A percentile compares a stretch with the other conserved stretches of the same genome.
Conservation (phyloP, 139 green algal species). For the Chlorokybus atmophyticus region DNA sequence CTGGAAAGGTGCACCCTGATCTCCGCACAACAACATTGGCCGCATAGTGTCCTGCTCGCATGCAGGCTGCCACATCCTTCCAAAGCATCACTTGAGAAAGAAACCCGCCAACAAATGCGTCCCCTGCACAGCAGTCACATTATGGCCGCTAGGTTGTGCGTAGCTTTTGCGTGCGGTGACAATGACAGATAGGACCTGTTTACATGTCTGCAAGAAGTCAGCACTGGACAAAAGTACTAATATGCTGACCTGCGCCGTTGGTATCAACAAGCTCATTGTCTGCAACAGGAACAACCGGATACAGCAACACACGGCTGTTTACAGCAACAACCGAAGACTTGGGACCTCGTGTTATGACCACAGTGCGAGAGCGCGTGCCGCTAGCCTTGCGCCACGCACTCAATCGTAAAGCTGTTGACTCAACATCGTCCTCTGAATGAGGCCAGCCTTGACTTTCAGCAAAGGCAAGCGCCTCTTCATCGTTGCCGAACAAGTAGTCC, state of each 20-base stretch:
- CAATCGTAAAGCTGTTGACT: constrained; percentile 74
- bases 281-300: constrained; percentile 51
- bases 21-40: constrained; percentile 88
- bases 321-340: constrained; percentile 75
- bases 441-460: constrained; percentile 81
- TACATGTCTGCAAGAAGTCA: too few species aligned
- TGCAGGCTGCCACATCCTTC: constrained; percentile 61
- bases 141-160: too few species aligned
- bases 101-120: constrained; percentile 88
- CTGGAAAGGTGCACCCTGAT: constrained; percentile 56
- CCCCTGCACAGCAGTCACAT: too few species aligned
- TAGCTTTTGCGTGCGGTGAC: too few species aligned
- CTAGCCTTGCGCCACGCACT: constrained; percentile 64
- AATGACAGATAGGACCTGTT: too few species aligned
- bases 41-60: constrained; percentile 80
- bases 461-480: constrained; percentile 85
- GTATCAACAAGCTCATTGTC: constrained; percentile 91
- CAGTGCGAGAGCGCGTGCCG: constrained; percentile 52
- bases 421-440: constrained; percentile 56
- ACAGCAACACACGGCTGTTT: constrained; percentile 44
- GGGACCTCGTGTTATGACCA: constrained; percentile 84
- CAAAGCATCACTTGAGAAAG: constrained; percentile 81
- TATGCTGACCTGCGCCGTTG: constrained; percentile 87
- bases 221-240: too few species aligned
- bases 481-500: constrained; percentile 95